Conservation (phyloP, 495 filamentous ascomycete genomes). For the Filosporella fistucella region DNA sequence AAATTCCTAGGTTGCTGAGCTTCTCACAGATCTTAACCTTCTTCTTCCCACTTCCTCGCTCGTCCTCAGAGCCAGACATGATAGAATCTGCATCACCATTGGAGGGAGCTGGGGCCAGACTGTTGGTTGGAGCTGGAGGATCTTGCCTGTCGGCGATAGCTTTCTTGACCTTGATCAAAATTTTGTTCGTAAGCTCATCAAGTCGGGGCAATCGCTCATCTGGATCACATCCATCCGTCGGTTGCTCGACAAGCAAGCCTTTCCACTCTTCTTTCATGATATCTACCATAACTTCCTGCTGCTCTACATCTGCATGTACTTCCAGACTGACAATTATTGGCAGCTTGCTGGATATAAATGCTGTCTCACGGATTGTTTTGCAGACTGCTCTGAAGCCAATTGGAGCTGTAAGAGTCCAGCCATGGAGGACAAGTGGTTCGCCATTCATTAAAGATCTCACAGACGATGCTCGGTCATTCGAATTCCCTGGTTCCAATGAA, state of each 20-base stretch:
- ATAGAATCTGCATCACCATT: conserved; percentile 14
- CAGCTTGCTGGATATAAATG: conserved; percentile 66
- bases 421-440: conserved; percentile 82
- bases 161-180: conserved; percentile 88
- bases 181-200: conserved; percentile 63
- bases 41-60: conserved; percentile 24
- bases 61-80: conserved; percentile 27
- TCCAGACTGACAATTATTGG: conserved; percentile 89
- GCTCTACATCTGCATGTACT: conserved; percentile 71
- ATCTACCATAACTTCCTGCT: conserved; percentile 84
- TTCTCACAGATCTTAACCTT: conserved; percentile 69
- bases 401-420: conserved; percentile 85
- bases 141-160: conserved; percentile 39
- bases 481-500: conserved; percentile 5
- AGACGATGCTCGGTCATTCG: conserved; percentile 14
- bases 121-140: conserved; percentile 7
- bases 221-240: conserved; percentile 33
- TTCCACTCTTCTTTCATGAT: conserved; percentile 82
- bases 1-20: conserved; percentile 72
- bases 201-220: conserved; percentile 60
- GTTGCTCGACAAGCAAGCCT: conserved; percentile 58
- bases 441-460: conserved; percentile 13
- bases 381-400: conserved; percentile 83
- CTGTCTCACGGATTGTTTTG: conserved; percentile 69
- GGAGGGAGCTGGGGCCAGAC: conserved; percentile 15